Evolutionary conservation across 352 stramenopile genomes (phyloP).

Genomic region (Globisporangium takayamanum): DNA sequence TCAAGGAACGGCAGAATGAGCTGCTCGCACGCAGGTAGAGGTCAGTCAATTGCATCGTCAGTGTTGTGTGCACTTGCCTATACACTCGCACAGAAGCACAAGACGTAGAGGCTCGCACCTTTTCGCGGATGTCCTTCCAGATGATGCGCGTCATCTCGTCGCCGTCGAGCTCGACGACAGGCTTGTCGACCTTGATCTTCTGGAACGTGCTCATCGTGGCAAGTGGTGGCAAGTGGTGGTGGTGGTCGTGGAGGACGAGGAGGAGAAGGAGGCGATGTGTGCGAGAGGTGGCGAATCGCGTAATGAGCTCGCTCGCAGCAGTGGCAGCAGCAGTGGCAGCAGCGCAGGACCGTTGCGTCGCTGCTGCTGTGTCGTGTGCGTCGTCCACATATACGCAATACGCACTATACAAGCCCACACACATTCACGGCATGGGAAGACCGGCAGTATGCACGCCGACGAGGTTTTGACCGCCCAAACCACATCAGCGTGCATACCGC

Average conservation of each 20-base stretch:
- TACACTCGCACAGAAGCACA: neutral
- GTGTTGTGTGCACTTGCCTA: too few relatives aligned
- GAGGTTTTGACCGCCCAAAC: too few relatives aligned
- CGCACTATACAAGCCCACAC: too few relatives aligned
- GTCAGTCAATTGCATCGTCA: neutral
- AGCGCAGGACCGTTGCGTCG: neutral
- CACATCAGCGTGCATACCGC: too few relatives aligned
- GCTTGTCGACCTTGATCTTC: slow-evolving; percentile 77
- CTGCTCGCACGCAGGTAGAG: slow-evolving; percentile 16
- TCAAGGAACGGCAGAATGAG: slow-evolving; percentile 81
- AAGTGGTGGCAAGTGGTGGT: neutral
- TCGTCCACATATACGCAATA: too few relatives aligned
- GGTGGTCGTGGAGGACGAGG: neutral
- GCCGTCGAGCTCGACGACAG: slow-evolving; percentile 80
- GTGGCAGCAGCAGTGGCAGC: neutral
- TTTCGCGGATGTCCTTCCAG: slow-evolving; percentile 56
- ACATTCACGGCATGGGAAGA: too few relatives aligned
- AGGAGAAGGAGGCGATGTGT: neutral
- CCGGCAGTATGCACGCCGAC: too few relatives aligned
- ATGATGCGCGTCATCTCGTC: slow-evolving; percentile 86
- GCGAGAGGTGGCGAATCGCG: neutral
- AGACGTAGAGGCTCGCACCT: slow-evolving; percentile 15
- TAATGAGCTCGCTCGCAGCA: neutral
- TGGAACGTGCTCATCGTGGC: slow-evolving; percentile 20
- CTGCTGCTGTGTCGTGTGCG: too few relatives aligned